These are phyloP conservation scores for Papiliotrema nemorosa DNA, from an alignment of 1,284 basidiomycete genomes.

Conservation along the genomic window DNA sequence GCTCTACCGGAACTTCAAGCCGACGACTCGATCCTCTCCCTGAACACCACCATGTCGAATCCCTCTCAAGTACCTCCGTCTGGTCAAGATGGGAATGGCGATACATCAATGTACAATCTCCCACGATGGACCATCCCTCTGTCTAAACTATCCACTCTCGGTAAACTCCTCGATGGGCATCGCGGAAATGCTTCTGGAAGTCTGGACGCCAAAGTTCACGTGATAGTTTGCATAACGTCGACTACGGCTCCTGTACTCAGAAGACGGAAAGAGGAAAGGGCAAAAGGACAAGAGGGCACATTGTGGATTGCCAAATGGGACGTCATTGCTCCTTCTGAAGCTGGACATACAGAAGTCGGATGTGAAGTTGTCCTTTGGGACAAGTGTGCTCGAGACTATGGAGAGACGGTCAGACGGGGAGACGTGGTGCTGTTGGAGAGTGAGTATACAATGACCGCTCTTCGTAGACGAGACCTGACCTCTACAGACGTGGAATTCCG, in stretches of 20 bases:
- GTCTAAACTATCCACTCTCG: conserved; percentile 21
- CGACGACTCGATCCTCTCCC: conserved; percentile 25
- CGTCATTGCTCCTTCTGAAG: conserved; percentile 20
- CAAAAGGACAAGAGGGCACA: conserved; percentile 14
- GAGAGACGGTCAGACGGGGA: conserved; percentile 29
- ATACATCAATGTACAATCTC: conserved; percentile 22
- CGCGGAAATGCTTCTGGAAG: background rate
- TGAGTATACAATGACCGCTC: too few species aligned
- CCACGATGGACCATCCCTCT: conserved; percentile 37
- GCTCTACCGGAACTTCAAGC: background rate
- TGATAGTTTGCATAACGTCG: conserved; percentile 35
- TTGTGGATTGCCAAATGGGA: conserved; percentile 37
- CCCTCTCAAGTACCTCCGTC: conserved; percentile 20
- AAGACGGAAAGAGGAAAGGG: conserved; percentile 18
- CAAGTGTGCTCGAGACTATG: conserved; percentile 31
- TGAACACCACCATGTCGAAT: conserved; percentile 26
- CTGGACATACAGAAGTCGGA: conserved; percentile 7
- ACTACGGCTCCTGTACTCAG: conserved; percentile 19
- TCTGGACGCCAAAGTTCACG: background rate
- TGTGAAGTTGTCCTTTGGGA: conserved; percentile 39
- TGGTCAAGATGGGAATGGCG: background rate
- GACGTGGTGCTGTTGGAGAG: conserved; percentile 41
- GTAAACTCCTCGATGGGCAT: conserved; percentile 8
- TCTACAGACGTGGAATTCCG: conserved; percentile 33
- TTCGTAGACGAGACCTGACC: too few species aligned